These are phyloP conservation scores for Oehlia diaphana DNA, from an alignment of 192 early-diverging fungal species.

Conservation along the genomic window DNA sequence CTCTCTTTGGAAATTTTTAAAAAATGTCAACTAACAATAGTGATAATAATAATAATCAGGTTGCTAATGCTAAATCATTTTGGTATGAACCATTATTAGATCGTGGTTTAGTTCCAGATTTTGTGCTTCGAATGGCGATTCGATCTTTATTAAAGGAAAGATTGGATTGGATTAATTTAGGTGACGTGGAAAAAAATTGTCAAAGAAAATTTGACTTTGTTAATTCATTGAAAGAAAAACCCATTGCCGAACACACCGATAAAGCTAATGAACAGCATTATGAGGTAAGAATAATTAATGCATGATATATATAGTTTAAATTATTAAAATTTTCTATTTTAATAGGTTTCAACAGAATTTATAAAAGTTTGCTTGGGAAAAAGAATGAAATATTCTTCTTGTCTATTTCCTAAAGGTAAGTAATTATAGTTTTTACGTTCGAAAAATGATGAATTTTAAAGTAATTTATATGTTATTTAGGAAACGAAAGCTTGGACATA, in stretches of 20 bases:
- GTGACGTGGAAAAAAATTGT: slow-evolving; percentile 16
- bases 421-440: slow-evolving; percentile 19
- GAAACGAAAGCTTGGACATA: slow-evolving; percentile 39
- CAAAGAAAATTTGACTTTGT: slow-evolving; percentile 45
- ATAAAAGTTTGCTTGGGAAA: slow-evolving; percentile 49
- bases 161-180: slow-evolving; percentile 22
- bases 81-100: slow-evolving; percentile 47
- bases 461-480: neutral
- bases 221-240: slow-evolving; percentile 34
- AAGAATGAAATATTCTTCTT: slow-evolving; percentile 63
- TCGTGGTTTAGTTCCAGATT: slow-evolving; percentile 50
- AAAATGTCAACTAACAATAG: neutral
- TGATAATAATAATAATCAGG: neutral
- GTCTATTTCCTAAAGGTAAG: slow-evolving; percentile 52
- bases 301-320: neutral
- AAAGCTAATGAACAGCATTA: slow-evolving; percentile 76
- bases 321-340: neutral
- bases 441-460: neutral
- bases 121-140: slow-evolving; percentile 48
- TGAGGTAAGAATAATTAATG: slow-evolving; percentile 36
- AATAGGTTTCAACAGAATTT: slow-evolving; percentile 56
- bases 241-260: slow-evolving; percentile 59
- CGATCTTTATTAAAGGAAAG: slow-evolving; percentile 39
- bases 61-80: neutral
- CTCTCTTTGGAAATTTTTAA: no score